These are phyloP conservation scores for Hypoxylon sp. DNA, from an alignment of 2,329 filamentous ascomycete genomes.

Conservation along the genomic window DNA sequence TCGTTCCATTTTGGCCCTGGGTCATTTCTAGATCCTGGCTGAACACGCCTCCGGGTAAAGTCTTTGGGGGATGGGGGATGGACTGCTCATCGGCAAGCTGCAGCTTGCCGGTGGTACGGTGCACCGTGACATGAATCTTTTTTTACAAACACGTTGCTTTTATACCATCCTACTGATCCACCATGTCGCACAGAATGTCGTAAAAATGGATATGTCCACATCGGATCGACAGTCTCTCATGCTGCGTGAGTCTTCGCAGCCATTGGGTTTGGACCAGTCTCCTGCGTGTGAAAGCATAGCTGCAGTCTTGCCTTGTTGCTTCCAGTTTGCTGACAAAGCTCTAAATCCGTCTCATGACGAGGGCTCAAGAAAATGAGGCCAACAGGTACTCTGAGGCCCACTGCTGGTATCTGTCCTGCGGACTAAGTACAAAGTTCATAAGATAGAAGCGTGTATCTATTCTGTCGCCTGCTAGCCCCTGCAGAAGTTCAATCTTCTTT, in stretches of 20 bases:
- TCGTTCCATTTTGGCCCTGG: slow-evolving; percentile 25
- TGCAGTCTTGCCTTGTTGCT: slow-evolving; percentile 13
- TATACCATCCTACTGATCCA: slow-evolving; percentile 23
- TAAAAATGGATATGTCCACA: slow-evolving; percentile 30
- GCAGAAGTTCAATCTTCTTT: slow-evolving; percentile 11
- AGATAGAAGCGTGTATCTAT: slow-evolving; percentile 31
- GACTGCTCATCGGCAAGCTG: slow-evolving; percentile 41
- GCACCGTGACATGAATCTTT: slow-evolving; percentile 31
- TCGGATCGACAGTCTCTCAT: slow-evolving; percentile 24
- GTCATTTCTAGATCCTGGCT: slow-evolving; percentile 13
- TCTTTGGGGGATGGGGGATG: slow-evolving; percentile 29
- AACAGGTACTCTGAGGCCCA: slow-evolving; percentile 11
- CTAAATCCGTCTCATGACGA: not conserved
- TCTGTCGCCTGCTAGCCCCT: slow-evolving; percentile 20
- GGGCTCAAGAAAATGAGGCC: slow-evolving; percentile 8
- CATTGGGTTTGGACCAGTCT: slow-evolving; percentile 4
- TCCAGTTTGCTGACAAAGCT: slow-evolving; percentile 26
- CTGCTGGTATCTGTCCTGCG: slow-evolving; percentile 21
- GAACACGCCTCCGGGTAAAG: slow-evolving; percentile 38
- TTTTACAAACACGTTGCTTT: slow-evolving; percentile 27
- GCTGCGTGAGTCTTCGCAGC: slow-evolving; percentile 10
- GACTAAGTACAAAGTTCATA: slow-evolving; percentile 28
- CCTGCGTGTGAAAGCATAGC: slow-evolving; percentile 16
- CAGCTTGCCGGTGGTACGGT: slow-evolving; percentile 41
- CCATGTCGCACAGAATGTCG: slow-evolving; percentile 34